Base-by-base conservation (phyloP, 129 eudicot species). In the Lonicera japonica region DNA sequence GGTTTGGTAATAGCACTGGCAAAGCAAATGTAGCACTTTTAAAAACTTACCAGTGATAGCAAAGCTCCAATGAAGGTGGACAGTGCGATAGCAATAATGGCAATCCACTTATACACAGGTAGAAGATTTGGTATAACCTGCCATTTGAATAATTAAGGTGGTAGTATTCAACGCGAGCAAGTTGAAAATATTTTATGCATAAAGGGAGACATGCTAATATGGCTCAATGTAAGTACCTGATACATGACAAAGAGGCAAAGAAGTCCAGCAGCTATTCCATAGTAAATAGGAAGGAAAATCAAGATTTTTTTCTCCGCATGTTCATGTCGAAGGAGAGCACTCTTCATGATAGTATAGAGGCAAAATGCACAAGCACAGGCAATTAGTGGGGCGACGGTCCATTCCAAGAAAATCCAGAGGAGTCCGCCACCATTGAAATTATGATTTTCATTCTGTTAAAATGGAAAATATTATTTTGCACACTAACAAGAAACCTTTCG, bases 171-270 rank as follows among this genome's bases (percentile, higher is more conserved):
- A 8, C 13, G 50, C 16, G 16, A 3, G 13, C 50, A 3, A 14
- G 50, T 3, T 8, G 50, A 43, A 10, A 43, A 8, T 43, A 29
- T 29, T 29, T 29, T 8, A 43, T 43, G 5, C 50, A 43, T 43
- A 3, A 43, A 43, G 16, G 43, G 50, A 43, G 16, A 43, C 13
- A 10, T 1, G 14, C 50, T 8, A 43, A 43, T 43, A 43, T 4
- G 43, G 6, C 43, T 38, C 43, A 38, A 10, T 38, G 53, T 47
- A 47, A 63, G 41, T 18, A 64, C 69, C 59, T 64, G 69, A 64
- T 50, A 34, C 69, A 64, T 64, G 59, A 64, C 11, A 20, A 64
- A 64, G 29, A 64, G 69, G 69, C 48, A 52, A 51, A 64, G 69
- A 24, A 64, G 43, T 13, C 58, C 59, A 4, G 48, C 58, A 50